A percentile compares a stretch with the other conserved stretches of the same genome.
Conservation (phyloP, 768 basidiomycete genomes). For the Strobilomyces dryophilus region DNA sequence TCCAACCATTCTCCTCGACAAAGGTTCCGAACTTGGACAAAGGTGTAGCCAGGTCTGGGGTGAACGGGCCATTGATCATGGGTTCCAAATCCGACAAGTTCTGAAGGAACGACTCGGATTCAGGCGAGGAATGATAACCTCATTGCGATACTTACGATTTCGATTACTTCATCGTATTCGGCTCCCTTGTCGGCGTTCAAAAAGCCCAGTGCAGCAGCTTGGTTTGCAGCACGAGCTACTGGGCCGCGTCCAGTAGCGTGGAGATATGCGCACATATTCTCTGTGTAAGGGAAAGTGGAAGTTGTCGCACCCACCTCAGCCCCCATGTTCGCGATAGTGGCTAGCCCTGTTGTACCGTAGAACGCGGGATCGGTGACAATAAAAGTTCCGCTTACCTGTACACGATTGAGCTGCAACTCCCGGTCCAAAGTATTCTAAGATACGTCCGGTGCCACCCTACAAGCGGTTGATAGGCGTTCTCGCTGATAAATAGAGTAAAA, state of each 20-base stretch:
- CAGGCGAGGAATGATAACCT: background rate
- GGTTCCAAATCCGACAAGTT: constrained; percentile 88
- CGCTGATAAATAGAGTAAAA: background rate
- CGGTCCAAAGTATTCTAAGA: constrained; percentile 95
- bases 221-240: constrained; percentile 83
- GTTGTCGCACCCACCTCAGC: constrained; percentile 99
- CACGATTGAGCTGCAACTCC: constrained; percentile 88
- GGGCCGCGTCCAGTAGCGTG: constrained; percentile 83
- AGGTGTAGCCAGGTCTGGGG: constrained; percentile 93
- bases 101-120: constrained; percentile 37
- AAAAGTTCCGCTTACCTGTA: constrained; percentile 54
- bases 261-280: constrained; percentile 86
- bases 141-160: constrained; percentile 61
- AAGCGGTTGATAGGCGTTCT: constrained; percentile 1
- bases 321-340: constrained; percentile 98
- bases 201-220: constrained; percentile 74
- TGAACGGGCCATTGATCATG: constrained; percentile 95
- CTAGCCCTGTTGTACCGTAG: constrained; percentile 52
- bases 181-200: constrained; percentile 80
- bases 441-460: constrained; percentile 93
- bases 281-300: constrained; percentile 94
- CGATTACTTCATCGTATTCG: constrained; percentile 92
- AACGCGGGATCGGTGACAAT: background rate
- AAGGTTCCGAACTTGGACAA: constrained; percentile 83
- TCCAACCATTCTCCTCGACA: constrained; percentile 85